Evolutionary conservation across 2,329 filamentous ascomycete genomes (phyloP), one percentile per base, ranked within the genome.

Genomic region (Colletotrichum sp.): DNA sequence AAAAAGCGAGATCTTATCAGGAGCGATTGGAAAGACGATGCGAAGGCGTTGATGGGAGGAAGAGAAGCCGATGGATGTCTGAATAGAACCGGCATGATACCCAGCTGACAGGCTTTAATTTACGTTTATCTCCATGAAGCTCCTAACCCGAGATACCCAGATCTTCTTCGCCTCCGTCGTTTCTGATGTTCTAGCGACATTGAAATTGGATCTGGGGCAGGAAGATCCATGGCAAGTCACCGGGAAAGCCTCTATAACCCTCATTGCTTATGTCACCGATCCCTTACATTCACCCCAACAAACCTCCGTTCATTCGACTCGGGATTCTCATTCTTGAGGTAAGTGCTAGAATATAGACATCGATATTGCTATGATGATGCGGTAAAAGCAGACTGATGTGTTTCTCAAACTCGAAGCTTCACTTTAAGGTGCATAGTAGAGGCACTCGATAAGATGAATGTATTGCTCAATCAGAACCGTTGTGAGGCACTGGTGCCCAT

Each of bases 331-430:
- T 10, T 44, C 9, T 6, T n/a, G 16, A 44, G 39, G 39, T n/a
- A 44, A 44, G 8, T 44, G 44, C 44, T 3, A 13, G 2, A 21
- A 49, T 9, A 3, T 6, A n/a, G 39, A 0, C 2, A 49, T 49
- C 9, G 9, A 21, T 21, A 4, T 21, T 4, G 3, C 0, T 7
- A 21, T 49, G n/a, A 49, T 21, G 0, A 13, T 49, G 18, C 9
- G 44, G 44, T 13, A 9, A 13, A 0, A 49, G 44, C 10, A 49
- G 44, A 7, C 44, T 21, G 10, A 21, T 7, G 44, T 12, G 10
- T 21, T 49, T 21, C 6, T 49, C 44, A 49, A 49, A 21, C n/a
- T 49, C 44, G 44, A 49, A 21, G n/a, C 10, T 49, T 49, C 44
- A 49, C 10, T 21, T 0, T n/a, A 2, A 21, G n/a, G n/a, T 7